Evolutionary conservation across 768 basidiomycete genomes (phyloP).

Genomic region (Tylopilus rubrobrunneus): DNA sequence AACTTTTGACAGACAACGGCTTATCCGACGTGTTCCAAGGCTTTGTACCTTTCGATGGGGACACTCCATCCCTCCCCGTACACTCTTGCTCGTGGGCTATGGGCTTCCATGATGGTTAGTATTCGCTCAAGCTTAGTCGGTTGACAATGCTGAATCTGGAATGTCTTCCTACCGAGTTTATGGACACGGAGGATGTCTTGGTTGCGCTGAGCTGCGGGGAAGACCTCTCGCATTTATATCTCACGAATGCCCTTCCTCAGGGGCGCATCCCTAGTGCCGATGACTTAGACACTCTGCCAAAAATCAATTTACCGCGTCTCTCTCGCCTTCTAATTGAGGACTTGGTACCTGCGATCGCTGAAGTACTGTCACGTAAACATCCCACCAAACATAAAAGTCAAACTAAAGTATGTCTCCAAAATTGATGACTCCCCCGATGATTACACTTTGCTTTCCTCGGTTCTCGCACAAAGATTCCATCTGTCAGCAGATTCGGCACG

Average conservation of each 20-base stretch:
- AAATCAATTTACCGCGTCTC: conserved; percentile 1
- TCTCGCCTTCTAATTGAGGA: conserved; percentile 3
- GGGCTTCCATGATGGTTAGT: not conserved
- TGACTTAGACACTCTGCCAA: not conserved
- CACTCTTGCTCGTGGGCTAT: not conserved
- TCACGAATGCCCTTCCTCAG: conserved; percentile 28
- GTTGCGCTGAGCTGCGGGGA: conserved; percentile 33
- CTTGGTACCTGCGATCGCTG: conserved; percentile 1
- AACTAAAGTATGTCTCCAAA: not conserved
- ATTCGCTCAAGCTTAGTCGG: conserved; percentile 3
- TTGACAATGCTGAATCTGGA: conserved; percentile 36
- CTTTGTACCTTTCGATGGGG: not conserved
- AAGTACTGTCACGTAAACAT: conserved; percentile 2
- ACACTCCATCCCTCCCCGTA: not conserved
- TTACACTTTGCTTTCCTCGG: not conserved
- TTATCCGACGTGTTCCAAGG: too few species aligned
- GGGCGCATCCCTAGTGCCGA: not conserved
- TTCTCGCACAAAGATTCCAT: not conserved
- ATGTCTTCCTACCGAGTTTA: conserved; percentile 18
- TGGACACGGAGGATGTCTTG: conserved; percentile 28
- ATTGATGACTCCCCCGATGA: not conserved
- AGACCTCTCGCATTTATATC: conserved; percentile 28
- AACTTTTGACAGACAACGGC: not conserved
- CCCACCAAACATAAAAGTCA: not conserved
- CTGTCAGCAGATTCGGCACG: not conserved